Evolutionary conservation across 1,284 basidiomycete species (phyloP).

Genomic region (Clitocybe nebularis): DNA sequence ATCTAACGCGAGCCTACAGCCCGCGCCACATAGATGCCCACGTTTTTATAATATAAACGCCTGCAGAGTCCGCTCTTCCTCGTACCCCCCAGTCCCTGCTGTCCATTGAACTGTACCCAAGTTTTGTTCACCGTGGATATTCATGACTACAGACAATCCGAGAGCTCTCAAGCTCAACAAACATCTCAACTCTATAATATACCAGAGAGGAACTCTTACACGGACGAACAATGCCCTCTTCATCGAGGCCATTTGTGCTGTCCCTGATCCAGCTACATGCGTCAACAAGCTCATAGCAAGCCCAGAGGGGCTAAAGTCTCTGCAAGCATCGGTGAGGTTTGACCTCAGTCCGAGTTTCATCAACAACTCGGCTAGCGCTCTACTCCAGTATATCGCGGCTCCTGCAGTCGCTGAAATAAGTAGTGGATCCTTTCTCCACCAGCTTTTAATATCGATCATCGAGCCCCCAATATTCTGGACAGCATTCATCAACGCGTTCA

Average conservation of each 20-base stretch:
- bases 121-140: too few species aligned
- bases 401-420: slow-evolving; percentile 33
- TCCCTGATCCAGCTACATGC: slow-evolving; percentile 35
- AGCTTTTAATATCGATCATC: slow-evolving; percentile 40
- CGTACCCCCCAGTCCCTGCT: too few species aligned
- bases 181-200: too few species aligned
- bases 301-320: slow-evolving; percentile 32
- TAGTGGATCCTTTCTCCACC: slow-evolving; percentile 39
- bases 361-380: slow-evolving; percentile 35
- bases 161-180: too few species aligned
- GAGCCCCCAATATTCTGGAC: slow-evolving; percentile 54
- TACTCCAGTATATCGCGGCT: slow-evolving; percentile 38
- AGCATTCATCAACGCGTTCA: slow-evolving; percentile 36
- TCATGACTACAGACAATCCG: too few species aligned
- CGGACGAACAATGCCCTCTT: too few species aligned
- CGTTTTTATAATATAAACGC: too few species aligned
- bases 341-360: slow-evolving; percentile 38
- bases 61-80: too few species aligned
- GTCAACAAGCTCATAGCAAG: slow-evolving; percentile 37
- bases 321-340: slow-evolving; percentile 42
- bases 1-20: too few species aligned
- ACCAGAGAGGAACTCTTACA: too few species aligned
- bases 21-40: too few species aligned
- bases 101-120: too few species aligned
- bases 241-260: slow-evolving; percentile 42